Percentiles rank a stretch among this genome's conserved stretches.
Evolutionary conservation across 2,329 filamentous ascomycete species (phyloP).

Genomic region (Colletotrichum limetticola): DNA sequence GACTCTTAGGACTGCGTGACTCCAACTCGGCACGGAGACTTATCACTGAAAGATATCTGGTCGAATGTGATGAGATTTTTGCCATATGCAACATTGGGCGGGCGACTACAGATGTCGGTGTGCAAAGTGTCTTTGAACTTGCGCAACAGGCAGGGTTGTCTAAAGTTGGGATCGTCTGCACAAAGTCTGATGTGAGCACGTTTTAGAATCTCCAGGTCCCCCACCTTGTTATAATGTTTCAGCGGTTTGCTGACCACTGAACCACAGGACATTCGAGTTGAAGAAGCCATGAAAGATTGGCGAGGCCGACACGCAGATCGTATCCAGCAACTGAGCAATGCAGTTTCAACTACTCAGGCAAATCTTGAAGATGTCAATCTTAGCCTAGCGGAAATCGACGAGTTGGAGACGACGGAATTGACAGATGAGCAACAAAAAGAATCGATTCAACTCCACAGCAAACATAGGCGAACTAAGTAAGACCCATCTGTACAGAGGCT

Average conservation of each 20-base stretch:
- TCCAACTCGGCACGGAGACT: slow-evolving; percentile 54
- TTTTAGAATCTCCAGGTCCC: background rate
- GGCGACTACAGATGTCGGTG: slow-evolving; percentile 52
- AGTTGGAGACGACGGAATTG: slow-evolving; percentile 28
- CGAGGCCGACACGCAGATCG: slow-evolving; percentile 34
- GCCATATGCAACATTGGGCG: slow-evolving; percentile 54
- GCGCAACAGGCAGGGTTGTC: slow-evolving; percentile 48
- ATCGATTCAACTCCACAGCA: background rate
- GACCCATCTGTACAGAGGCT: no score
- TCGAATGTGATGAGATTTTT: slow-evolving; percentile 59
- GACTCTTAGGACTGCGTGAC: slow-evolving; percentile 55
- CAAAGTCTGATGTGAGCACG: slow-evolving; percentile 50
- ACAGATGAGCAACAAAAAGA: slow-evolving; percentile 21
- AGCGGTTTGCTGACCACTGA: no score
- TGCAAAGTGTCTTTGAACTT: slow-evolving; percentile 52
- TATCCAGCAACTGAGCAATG: slow-evolving; percentile 37
- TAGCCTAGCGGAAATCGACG: slow-evolving; percentile 33
- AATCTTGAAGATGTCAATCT: slow-evolving; percentile 17
- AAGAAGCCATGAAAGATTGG: slow-evolving; percentile 48
- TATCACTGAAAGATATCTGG: slow-evolving; percentile 57
- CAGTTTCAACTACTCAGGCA: slow-evolving; percentile 27
- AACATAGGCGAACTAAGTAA: background rate
- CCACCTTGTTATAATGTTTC: no score
- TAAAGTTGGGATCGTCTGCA: slow-evolving; percentile 57
- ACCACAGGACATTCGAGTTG: slow-evolving; percentile 44